Percentiles rank a stretch among this genome's conserved stretches.
Evolutionary conservation across 345 rosid species (phyloP).

Genomic region (Lumnitzera racemosa): DNA sequence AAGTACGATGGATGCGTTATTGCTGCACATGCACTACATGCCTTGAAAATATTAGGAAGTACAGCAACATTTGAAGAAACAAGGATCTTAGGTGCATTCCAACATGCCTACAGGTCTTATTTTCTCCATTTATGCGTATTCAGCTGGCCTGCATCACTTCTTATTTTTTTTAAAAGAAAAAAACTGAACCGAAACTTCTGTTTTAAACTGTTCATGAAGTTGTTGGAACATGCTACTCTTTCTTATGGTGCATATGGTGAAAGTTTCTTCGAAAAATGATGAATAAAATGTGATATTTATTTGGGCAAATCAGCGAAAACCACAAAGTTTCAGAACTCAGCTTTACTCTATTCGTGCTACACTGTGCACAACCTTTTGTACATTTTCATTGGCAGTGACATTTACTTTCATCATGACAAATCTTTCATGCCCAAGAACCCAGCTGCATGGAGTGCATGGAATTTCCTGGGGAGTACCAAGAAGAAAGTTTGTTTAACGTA

Average conservation of each 20-base stretch:
- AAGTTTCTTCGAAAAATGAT: too few species aligned
- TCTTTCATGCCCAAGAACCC: constrained; percentile 68
- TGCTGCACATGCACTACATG: constrained; percentile 77
- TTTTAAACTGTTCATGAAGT: not conserved
- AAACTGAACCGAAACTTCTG: not conserved
- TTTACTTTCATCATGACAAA: constrained; percentile 71
- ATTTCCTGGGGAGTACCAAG: constrained; percentile 70
- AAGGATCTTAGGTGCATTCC: constrained; percentile 83
- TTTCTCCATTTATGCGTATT: not conserved
- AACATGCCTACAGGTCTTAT: constrained; percentile 62
- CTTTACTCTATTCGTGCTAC: not conserved
- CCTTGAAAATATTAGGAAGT: constrained; percentile 49
- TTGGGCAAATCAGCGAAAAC: too few species aligned
- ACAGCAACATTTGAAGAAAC: constrained; percentile 65
- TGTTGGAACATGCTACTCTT: too few species aligned
- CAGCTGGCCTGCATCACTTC: not conserved
- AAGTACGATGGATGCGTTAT: constrained; percentile 44
- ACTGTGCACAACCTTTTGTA: constrained; percentile 1
- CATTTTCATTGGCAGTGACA: constrained; percentile 46
- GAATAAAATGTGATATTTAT: too few species aligned
- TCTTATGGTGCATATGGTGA: too few species aligned
- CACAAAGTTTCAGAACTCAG: too few species aligned
- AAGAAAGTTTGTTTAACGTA: constrained; percentile 72
- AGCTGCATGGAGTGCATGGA: constrained; percentile 96
- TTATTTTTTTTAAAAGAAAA: too few species aligned